These are phyloP conservation scores for Pythium myriotylum DNA, from an alignment of 352 stramenopile genomes.

Conservation along the genomic window DNA sequence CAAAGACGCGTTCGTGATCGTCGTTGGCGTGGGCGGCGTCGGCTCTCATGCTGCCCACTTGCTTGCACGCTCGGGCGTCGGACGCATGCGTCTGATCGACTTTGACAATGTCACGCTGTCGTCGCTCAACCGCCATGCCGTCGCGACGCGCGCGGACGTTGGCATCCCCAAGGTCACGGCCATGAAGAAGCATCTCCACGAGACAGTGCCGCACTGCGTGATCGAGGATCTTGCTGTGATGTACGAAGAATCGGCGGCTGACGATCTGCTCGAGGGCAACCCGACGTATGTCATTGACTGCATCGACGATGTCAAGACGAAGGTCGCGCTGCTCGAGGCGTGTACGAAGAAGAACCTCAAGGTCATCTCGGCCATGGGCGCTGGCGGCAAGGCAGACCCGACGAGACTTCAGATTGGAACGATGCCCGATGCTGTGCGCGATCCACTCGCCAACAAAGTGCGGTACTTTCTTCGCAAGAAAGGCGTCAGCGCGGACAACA, in stretches of 20 bases:
- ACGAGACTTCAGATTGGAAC: conserved; percentile 97
- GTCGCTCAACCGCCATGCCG: conserved; percentile 98
- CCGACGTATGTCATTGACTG: conserved; percentile 97
- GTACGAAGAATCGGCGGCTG: conserved; percentile 82
- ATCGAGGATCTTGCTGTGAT: conserved; percentile 91
- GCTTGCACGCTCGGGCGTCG: conserved; percentile 95
- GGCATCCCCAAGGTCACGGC: conserved; percentile 93
- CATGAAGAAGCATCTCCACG: conserved; percentile 79
- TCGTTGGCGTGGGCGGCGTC: conserved; percentile 97
- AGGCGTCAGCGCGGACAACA: conserved; percentile 56
- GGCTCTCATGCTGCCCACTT: conserved; percentile 97
- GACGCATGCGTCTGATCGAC: conserved; percentile 96
- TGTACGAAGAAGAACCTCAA: conserved; percentile 82
- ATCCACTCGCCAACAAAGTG: conserved; percentile 96
- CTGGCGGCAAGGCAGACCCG: conserved; percentile 96
- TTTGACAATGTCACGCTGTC: conserved; percentile 99
- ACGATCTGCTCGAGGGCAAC: conserved; percentile 80
- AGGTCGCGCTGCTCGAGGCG: conserved; percentile 92
- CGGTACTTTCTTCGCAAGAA: conserved; percentile 93
- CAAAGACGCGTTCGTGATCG: conserved; percentile 89
- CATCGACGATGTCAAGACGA: conserved; percentile 99
- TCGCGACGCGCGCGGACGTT: conserved; percentile 96
- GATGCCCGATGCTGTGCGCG: conserved; percentile 92
- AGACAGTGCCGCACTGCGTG: conserved; percentile 79
- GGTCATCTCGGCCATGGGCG: conserved; percentile 90